Evolutionary conservation across 768 basidiomycete genomes (phyloP), one percentile per base, ranked within the genome.

Genomic region (Naganishia vaughanmartiniae): DNA sequence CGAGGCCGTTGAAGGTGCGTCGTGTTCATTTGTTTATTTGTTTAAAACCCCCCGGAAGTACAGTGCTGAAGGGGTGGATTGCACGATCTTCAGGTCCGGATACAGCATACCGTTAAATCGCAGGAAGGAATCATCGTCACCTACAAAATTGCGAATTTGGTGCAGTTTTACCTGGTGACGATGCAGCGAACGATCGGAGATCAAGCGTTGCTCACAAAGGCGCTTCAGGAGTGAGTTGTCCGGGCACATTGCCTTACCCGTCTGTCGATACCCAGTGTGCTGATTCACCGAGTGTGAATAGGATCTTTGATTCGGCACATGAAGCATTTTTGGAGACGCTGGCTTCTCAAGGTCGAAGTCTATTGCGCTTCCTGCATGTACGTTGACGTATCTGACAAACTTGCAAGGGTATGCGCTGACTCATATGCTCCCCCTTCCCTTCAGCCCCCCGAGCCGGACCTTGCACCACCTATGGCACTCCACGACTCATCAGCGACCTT

Each of bases 71-170:
- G n/a, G 28, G 51, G 14, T 39, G n/a, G 34, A 24, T 34, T 28
- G 67, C n/a, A n/a, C 9, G 21, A 4, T 56, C 24, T 39, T 5
- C 74, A 94, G 91, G 84, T 90, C 39, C 87, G 95, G 31, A 89
- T 97, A n/a, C 87, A 91, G 76, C 93, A 98, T 79, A 96, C 93
- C 3, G 87, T 96, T 36, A 87, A 90, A 53, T 91, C 90, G 0
- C 95, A 99, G 78, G 95, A 97, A 81, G 93, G 91, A 74, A 89
- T 90, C 70, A 92, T 98, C 70, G 87, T 89, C 54, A 88, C 90
- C 0, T 99, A 93, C 83, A 93, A 92, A 80, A 88, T 98, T 65
- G 89, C 92, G 56, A 97, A 95, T 75, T 84, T 98, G n/a, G 82
- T 99, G 11, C 92, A 95, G 74, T 99, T 98, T 78, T 99, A 98